Conservation (phyloP, 139 green algal species). For the Chlorella sp. region DNA sequence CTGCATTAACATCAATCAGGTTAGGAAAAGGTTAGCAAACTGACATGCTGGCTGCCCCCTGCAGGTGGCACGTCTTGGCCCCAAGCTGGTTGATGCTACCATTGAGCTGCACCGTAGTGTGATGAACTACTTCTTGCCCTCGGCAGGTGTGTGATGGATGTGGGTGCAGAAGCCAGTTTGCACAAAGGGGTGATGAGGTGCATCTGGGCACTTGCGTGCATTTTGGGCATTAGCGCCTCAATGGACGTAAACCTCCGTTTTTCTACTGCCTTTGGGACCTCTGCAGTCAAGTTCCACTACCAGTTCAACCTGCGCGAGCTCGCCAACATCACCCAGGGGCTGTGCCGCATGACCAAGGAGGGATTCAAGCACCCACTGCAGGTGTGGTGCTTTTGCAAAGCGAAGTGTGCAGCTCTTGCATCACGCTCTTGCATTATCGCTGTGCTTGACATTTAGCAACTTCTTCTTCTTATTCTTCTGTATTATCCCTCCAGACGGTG, state of each 20-base stretch:
- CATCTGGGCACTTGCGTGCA: no score
- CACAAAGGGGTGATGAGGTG: no score
- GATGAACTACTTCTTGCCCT: constrained; percentile 91
- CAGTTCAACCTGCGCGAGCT: constrained; percentile 93
- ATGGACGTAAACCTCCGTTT: no score
- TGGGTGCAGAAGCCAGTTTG: not conserved
- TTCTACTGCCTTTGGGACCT: not conserved
- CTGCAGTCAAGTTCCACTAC: constrained; percentile 92
- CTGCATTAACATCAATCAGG: no score
- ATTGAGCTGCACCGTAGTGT: constrained; percentile 87
- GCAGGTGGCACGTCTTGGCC: constrained; percentile 50
- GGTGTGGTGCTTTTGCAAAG: constrained; percentile 17
- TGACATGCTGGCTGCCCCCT: not conserved
- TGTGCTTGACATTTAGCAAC: no score
- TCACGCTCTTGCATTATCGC: not conserved
- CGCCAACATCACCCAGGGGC: constrained; percentile 79
- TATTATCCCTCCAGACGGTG: constrained; percentile 51
- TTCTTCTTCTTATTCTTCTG: no score
- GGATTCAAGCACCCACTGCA: constrained; percentile 66
- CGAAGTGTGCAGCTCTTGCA: constrained; percentile 4
- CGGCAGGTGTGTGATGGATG: constrained; percentile 9
- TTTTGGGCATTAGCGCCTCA: not conserved
- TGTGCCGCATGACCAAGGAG: constrained; percentile 85
- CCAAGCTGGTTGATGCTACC: constrained; percentile 84
- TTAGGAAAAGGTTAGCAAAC: not conserved